Conservation (phyloP, 108 stramenopile species). For the Cyclotella cryptica region DNA sequence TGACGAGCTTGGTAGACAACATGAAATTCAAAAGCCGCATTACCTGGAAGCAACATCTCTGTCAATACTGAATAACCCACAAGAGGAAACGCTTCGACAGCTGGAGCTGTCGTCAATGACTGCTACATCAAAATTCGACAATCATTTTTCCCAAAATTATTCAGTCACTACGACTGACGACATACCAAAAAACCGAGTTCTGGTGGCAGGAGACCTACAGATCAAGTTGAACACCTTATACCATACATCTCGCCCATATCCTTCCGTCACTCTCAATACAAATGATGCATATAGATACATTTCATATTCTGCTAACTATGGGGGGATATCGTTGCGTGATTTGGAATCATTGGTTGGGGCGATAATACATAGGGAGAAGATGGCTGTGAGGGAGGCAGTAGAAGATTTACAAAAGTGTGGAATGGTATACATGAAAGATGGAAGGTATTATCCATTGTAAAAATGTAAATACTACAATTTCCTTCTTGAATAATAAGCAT, state of each 20-base stretch:
- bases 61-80: conserved; percentile 42
- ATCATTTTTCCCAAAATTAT: neutral
- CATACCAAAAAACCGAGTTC: conserved; percentile 41
- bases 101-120: conserved; percentile 38
- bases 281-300: conserved; percentile 50
- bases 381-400: conserved; percentile 45
- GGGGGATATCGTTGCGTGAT: conserved; percentile 36
- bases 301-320: conserved; percentile 39
- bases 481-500: too few species aligned
- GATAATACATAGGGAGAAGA: conserved; percentile 24
- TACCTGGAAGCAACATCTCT: conserved; percentile 40
- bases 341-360: conserved; percentile 46
- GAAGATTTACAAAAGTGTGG: conserved; percentile 40
- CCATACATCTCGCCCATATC: conserved; percentile 12
- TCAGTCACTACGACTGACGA: neutral
- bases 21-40: neutral
- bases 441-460: conserved; percentile 49
- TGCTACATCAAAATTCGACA: conserved; percentile 3
- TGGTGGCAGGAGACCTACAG: conserved; percentile 30
- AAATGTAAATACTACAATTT: neutral
- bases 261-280: conserved; percentile 28
- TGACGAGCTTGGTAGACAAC: neutral
- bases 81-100: conserved; percentile 40
- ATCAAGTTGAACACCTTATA: conserved; percentile 39
- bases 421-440: conserved; percentile 47